Evolutionary conservation across 441 rosid genomes (phyloP), one percentile per base, ranked within the genome.

Genomic region (Arabidopsis hybrid): DNA sequence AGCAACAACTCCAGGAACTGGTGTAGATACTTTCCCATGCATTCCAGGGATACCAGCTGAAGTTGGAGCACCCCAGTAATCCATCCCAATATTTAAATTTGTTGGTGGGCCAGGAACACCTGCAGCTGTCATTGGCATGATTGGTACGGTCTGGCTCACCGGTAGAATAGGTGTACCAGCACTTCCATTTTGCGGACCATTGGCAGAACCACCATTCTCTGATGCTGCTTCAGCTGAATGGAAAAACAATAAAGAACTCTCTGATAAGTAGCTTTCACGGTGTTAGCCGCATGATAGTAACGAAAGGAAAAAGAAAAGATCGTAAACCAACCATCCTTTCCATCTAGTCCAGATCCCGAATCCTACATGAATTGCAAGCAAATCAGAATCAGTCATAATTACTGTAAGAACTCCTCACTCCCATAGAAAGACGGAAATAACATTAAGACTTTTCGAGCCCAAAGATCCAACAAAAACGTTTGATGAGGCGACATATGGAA

Each of bases 21-120:
- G 77, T 79, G 91, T 60, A 55, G 97, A 85, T 80, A 83, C 91
- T 78, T 91, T 88, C 45, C 92, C 96, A 36, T 80, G 88, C 66
- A 91, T 75, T 64, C 85, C 88, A 65, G 97, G 91, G 43, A 89
- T 73, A 72, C 74, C 77, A 32, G 90, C 56, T 61, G 93, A 78
- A 73, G 89, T 81, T 65, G 93, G 88, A 62, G 90, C 81, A 58
- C 88, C 78, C 99, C 99, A 95, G 56, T 85, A 95, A 60, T 92
- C 99, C 98, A 92, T 91, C 68, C 99, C 97, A 79, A 92, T 91
- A 65, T 95, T 93, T 79, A 95, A 82, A 84, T 89, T 92, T 67
- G 97, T 92, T 9, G 97, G 77, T 45, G 97, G 98, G 7, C 94
- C 93, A 31, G 91, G 85, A 75, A 86, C 78, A 69, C 86, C 91